These are phyloP conservation scores for Phytophthora chlamydospora DNA, from an alignment of 352 stramenopile genomes.

Conservation along the genomic window DNA sequence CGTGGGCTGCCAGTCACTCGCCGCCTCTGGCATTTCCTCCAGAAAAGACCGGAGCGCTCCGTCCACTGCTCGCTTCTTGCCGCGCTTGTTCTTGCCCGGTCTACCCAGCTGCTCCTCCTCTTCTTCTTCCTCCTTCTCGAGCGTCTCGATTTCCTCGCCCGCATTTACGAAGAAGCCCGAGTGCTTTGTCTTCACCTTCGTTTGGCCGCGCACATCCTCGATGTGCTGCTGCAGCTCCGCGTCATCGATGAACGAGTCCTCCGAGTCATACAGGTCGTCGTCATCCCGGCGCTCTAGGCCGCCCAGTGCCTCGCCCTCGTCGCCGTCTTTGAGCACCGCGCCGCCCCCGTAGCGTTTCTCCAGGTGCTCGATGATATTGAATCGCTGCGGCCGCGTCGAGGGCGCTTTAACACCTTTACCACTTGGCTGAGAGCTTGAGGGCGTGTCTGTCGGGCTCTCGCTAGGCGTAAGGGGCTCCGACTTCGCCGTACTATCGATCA, in stretches of 20 bases:
- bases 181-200: slow-evolving; percentile 83
- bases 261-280: slow-evolving; percentile 89
- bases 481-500: slow-evolving; percentile 28
- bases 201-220: slow-evolving; percentile 77
- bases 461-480: background rate
- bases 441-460: background rate
- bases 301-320: slow-evolving; percentile 22
- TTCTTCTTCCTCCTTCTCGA: slow-evolving; percentile 42
- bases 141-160: slow-evolving; percentile 84
- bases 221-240: slow-evolving; percentile 85
- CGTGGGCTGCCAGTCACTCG: slow-evolving; percentile 71
- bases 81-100: slow-evolving; percentile 34
- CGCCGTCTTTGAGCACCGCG: slow-evolving; percentile 55
- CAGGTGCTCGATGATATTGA: slow-evolving; percentile 88
- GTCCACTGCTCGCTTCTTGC: slow-evolving; percentile 57
- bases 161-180: slow-evolving; percentile 90
- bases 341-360: slow-evolving; percentile 86
- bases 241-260: slow-evolving; percentile 91
- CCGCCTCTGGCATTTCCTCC: slow-evolving; percentile 67
- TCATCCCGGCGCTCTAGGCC: slow-evolving; percentile 61
- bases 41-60: slow-evolving; percentile 68
- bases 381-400: slow-evolving; percentile 46
- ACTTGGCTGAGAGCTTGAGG: background rate
- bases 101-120: slow-evolving; percentile 6
- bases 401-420: background rate